A percentile compares a stretch with the other conserved stretches of the same genome.
phyloP scores from a whole-genome alignment of 805 yeast genomes.

The Kurtzmaniella fragi region DNA sequence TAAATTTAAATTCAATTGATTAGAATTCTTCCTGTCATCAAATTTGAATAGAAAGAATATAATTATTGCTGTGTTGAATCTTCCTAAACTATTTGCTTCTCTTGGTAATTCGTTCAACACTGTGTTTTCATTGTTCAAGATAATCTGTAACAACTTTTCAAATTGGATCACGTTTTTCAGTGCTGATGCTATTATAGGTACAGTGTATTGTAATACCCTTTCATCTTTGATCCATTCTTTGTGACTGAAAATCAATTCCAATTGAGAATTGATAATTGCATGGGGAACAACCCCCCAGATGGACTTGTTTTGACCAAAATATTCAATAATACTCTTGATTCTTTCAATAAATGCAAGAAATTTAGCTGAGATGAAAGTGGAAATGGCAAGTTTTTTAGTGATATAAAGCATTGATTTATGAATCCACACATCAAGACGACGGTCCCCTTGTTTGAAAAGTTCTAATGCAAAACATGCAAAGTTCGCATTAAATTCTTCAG shows the following conservation, averaged over 20 bases:
- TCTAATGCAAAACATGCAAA: constrained; percentile 5
- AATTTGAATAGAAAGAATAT: constrained; percentile 46
- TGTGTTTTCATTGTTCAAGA: constrained; percentile 48
- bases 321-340: constrained; percentile 12
- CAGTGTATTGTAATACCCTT: constrained; percentile 42
- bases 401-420: constrained; percentile 54
- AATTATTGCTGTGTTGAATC: constrained; percentile 42
- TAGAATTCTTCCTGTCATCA: constrained; percentile 45
- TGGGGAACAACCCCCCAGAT: constrained; percentile 25
- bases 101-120: constrained; percentile 23
- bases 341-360: constrained; percentile 26
- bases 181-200: constrained; percentile 33
- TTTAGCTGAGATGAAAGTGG: constrained; percentile 17
- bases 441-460: constrained; percentile 2
- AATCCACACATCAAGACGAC: constrained; percentile 41
- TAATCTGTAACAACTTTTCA: constrained; percentile 56
- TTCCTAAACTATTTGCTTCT: constrained; percentile 10
- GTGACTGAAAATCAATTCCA: constrained; percentile 52
- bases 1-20: constrained; percentile 41
- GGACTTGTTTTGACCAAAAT: constrained; percentile 5
- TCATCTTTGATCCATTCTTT: constrained; percentile 41
- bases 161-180: constrained; percentile 30
- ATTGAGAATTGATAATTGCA: constrained; percentile 52
- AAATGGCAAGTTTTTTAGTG: constrained; percentile 61
- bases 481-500: background rate